Percentiles rank a stretch among this genome's conserved stretches.
phyloP scores from a whole-genome alignment of 225 moss, liverwort and hornwort species.

The Ulota crispa region DNA sequence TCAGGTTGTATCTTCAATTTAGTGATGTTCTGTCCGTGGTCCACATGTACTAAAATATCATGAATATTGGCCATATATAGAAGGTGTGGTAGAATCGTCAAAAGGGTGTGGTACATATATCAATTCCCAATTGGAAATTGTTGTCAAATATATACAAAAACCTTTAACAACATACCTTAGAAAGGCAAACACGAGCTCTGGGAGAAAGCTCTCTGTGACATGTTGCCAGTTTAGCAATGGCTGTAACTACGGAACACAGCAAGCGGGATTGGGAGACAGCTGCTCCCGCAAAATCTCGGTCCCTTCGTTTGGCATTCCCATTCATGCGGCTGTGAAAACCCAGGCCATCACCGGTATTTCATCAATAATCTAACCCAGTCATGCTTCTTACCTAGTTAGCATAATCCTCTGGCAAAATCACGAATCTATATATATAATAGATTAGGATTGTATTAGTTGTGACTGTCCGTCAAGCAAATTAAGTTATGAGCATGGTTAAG shows the following conservation, averaged over 20 bases:
- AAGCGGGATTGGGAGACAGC: constrained; percentile 86
- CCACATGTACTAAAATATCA: too few species aligned
- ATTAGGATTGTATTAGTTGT: too few species aligned
- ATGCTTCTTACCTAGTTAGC: neutral
- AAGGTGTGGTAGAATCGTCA: too few species aligned
- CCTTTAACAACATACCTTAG: constrained; percentile 58
- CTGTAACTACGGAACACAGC: constrained; percentile 89
- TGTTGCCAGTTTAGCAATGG: constrained; percentile 91
- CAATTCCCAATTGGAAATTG: neutral
- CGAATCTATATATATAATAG: too few species aligned
- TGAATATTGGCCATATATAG: too few species aligned
- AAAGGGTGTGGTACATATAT: too few species aligned
- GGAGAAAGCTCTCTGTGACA: constrained; percentile 86
- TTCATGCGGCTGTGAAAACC: constrained; percentile 45
- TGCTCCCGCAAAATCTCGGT: constrained; percentile 54
- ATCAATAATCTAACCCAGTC: neutral
- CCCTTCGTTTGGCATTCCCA: constrained; percentile 52
- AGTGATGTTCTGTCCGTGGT: too few species aligned
- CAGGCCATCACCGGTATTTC: constrained; percentile 1
- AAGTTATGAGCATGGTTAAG: too few species aligned
- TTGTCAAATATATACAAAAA: neutral
- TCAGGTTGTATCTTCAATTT: too few species aligned
- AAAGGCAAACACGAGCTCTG: constrained; percentile 90
- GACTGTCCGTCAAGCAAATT: too few species aligned
- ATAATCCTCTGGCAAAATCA: neutral